A percentile compares a stretch with the other conserved stretches of the same genome.
Conservation (phyloP, 2,329 filamentous ascomycete species). For the Dichotomopilus funicola region DNA sequence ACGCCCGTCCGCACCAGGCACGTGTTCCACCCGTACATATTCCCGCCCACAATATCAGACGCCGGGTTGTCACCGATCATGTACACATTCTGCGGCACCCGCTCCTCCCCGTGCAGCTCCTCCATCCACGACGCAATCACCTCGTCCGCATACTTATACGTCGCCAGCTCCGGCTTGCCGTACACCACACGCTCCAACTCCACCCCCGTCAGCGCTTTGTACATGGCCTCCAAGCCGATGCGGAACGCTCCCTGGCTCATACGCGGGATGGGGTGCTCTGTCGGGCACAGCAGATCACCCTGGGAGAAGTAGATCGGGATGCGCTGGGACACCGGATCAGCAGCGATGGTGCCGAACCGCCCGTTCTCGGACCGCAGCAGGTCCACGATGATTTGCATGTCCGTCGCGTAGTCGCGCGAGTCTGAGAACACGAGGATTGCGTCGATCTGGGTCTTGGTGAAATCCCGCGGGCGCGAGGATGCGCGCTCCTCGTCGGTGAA, state of each 20-base stretch:
- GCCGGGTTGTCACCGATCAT: constrained; percentile 72
- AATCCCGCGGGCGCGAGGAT: constrained; percentile 63
- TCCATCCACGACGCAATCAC: constrained; percentile 70
- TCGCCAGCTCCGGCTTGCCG: constrained; percentile 67
- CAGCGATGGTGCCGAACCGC: constrained; percentile 55
- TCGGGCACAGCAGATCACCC: constrained; percentile 49
- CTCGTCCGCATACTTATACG: constrained; percentile 74
- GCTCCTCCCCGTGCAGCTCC: constrained; percentile 65
- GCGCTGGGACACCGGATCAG: constrained; percentile 57
- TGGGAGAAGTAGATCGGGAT: constrained; percentile 65
- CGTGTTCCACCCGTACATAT: constrained; percentile 79
- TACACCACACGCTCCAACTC: constrained; percentile 71
- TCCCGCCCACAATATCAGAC: constrained; percentile 68
- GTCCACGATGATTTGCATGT: constrained; percentile 72
- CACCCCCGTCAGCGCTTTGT: constrained; percentile 60
- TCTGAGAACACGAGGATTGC: constrained; percentile 71
- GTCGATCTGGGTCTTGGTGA: constrained; percentile 64
- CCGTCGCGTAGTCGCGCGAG: constrained; percentile 66
- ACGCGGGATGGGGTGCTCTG: constrained; percentile 57
- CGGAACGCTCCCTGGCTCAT: constrained; percentile 73
- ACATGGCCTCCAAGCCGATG: constrained; percentile 67
- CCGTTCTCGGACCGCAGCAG: constrained; percentile 63
- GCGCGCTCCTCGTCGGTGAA: constrained; percentile 63
- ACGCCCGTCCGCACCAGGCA: constrained; percentile 72
- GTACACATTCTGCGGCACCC: constrained; percentile 63